Evolutionary conservation across 345 rosid species (phyloP), one percentile per base, ranked within the genome.

Genomic region (Eucalyptus leucophloia): DNA sequence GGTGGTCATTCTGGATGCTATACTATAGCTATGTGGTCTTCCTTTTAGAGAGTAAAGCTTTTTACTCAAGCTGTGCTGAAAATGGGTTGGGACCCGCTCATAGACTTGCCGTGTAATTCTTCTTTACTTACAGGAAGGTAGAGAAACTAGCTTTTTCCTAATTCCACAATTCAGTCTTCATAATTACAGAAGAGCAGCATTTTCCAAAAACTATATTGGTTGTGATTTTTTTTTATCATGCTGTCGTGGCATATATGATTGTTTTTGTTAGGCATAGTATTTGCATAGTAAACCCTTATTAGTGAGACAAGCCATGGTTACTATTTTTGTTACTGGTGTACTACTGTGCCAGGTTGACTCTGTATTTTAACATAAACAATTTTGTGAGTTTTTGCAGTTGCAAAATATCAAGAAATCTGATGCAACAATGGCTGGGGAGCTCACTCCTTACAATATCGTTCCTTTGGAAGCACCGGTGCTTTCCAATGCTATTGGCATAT

Each of bases 401-500:
- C 94, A 90, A 88, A 92, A 96, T 93, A 93, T 97, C 47, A 97
- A 95, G 90, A 93, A 80, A 77, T 96, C 94, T 72, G 96, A 94
- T 92, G 95, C 94, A 88, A 89, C 95, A 50, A 90, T 95, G 87
- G 90, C 96, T 32, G 98, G 95, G 89, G 99, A 98, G 92, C 96
- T 98, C 77, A 92, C 91, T 49, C 95, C 99, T 12, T 98, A 97
- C 92, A 98, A 98, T 89, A 98, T 97, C 89, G 96, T 98, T 58
- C 99, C 99, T 49, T 88, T 98, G 88, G 99, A 98, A 90, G 97
- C 96, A 65, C 99, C 97, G 49, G 91, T 98, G 53, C 88, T 97
- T 90, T 95, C 99, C 86, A 98, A 97, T 94, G 99, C 94, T 80
- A 96, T 97, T 89, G 95, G 99, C 89, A 90, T 94, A 88, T 96